These are phyloP conservation scores for Lipomyces chichibuensis DNA, from an alignment of 805 yeast genomes.

Conservation along the genomic window DNA sequence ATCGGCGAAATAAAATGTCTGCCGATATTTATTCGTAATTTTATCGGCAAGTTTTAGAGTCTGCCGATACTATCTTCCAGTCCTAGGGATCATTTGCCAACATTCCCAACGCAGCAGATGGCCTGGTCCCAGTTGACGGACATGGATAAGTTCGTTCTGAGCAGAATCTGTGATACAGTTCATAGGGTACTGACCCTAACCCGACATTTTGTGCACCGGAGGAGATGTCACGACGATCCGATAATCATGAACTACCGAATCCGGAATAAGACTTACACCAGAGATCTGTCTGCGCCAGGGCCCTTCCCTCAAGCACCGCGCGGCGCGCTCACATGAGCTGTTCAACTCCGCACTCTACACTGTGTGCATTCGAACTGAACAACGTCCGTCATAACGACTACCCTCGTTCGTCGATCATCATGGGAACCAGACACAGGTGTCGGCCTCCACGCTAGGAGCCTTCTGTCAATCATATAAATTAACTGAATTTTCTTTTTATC, in stretches of 20 bases:
- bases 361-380: not conserved
- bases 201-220: not conserved
- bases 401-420: not conserved
- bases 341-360: not conserved
- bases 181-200: too few relatives aligned
- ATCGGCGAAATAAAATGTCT: too few relatives aligned
- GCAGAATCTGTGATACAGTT: too few relatives aligned
- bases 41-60: too few relatives aligned
- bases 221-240: not conserved
- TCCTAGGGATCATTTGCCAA: too few relatives aligned
- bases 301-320: not conserved
- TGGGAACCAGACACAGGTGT: not conserved
- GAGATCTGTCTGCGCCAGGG: not conserved
- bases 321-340: not conserved
- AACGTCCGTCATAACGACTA: not conserved
- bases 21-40: too few relatives aligned
- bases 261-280: not conserved
- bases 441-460: not conserved
- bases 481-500: not conserved
- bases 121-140: too few relatives aligned
- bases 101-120: too few relatives aligned
- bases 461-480: not conserved
- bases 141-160: too few relatives aligned
- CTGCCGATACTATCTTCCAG: too few relatives aligned
- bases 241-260: not conserved